Conservation (phyloP, 2,329 filamentous ascomycete species). For the Ascochyta clinopodiicola region DNA sequence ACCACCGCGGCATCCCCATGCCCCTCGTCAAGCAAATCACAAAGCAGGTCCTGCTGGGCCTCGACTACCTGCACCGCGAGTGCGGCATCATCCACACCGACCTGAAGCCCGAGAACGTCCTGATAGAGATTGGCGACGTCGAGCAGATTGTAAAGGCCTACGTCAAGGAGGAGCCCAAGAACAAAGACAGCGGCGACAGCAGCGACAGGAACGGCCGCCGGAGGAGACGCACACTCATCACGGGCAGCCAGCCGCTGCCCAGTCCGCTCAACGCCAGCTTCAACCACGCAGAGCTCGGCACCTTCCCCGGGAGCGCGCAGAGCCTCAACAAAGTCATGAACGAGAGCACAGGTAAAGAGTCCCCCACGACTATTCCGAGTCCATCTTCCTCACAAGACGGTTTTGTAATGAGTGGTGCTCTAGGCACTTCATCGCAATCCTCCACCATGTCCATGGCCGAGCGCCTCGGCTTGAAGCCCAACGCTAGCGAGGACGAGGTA, state of each 20-base stretch:
- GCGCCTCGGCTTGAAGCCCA: slow-evolving; percentile 60
- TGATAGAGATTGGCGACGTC: slow-evolving; percentile 98
- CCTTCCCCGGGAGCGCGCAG: slow-evolving; percentile 65
- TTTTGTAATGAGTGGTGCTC: slow-evolving; percentile 63
- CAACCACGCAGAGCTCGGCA: slow-evolving; percentile 73
- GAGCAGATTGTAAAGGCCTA: slow-evolving; percentile 98
- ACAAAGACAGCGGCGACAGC: slow-evolving; percentile 80
- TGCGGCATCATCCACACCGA: slow-evolving; percentile 99
- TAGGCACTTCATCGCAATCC: slow-evolving; percentile 56
- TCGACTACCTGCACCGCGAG: slow-evolving; percentile 96
- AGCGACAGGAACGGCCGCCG: slow-evolving; percentile 91
- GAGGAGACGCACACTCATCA: slow-evolving; percentile 90
- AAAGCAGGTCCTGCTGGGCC: slow-evolving; percentile 92
- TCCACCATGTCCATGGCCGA: slow-evolving; percentile 64
- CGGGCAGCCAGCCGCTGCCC: slow-evolving; percentile 92
- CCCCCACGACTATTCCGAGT: slow-evolving; percentile 51
- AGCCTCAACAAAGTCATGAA: slow-evolving; percentile 86
- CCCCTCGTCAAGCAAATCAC: slow-evolving; percentile 97
- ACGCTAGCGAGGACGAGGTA: slow-evolving; percentile 58
- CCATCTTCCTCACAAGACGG: slow-evolving; percentile 50
- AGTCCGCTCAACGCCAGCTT: slow-evolving; percentile 94
- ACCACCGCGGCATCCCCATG: slow-evolving; percentile 96
- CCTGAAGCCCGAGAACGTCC: slow-evolving; percentile 94
- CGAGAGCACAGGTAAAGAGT: slow-evolving; percentile 68
- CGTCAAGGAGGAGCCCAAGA: slow-evolving; percentile 76